Evolutionary conservation across 805 yeast species (phyloP), one percentile per base, ranked within the genome.

Genomic region (Ogataea methanolica): DNA sequence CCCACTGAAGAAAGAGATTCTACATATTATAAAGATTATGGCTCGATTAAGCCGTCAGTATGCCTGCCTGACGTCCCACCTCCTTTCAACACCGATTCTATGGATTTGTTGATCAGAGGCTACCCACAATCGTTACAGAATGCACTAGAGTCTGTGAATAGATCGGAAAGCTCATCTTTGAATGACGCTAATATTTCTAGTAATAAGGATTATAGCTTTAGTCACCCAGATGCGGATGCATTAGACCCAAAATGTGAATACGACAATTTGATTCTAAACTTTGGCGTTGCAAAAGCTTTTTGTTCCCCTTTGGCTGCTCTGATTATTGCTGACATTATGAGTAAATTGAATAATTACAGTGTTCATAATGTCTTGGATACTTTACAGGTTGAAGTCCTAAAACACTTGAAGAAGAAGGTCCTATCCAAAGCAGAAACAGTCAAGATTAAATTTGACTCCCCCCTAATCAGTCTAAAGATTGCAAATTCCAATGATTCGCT

Each of bases 31-130:
- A 70, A 71, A 5, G 70, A 73, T 0, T 74, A 65, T 51, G 82
- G 83, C 0, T 67, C 78, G 6, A 75, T 85, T 8, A 63, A 71
- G 19, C 82, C 90, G 0, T 77, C 88, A 0, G 67, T 83, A 4
- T 72, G 89, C 1, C 58, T 86, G 3, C 91, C 95, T 0, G 73
- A 75, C 46, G 77, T 81, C 2, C 76, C 86, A 0, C 66, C 74
- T 1, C 96, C 95, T 0, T 50, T 86, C 11, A 75, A 73, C 8
- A 60, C 69, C 14, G 76, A 73, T 14, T 74, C 83, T 1, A 62
- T 74, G 14, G 80, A 75, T 53, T 48, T 62, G 35, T 55, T 78
- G 15, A 57, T 71, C n/a, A 69, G 66, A 38, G 60, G 60, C 14
- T 66, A 67, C 23, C 67, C 74, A 1, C 9, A 17, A 6, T 44